Conservation (phyloP, 345 rosid species). For the Xanthoceras sorbifolium region DNA sequence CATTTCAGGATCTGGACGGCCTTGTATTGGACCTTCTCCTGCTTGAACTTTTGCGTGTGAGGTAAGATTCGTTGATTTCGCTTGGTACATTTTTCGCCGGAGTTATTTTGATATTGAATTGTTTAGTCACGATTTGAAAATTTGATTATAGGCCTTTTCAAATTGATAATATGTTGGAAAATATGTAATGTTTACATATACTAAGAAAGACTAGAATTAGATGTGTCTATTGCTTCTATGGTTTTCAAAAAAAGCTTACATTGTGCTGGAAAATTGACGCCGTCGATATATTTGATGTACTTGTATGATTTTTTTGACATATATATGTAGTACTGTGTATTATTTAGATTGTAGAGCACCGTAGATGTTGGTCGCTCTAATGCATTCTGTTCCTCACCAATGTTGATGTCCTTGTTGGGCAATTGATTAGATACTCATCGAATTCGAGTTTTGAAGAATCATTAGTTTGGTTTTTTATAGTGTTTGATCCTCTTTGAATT, state of each 20-base stretch:
- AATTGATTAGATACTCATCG: neutral
- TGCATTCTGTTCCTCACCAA: neutral
- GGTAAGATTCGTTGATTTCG: constrained; percentile 4
- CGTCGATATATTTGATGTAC: neutral
- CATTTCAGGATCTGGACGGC: constrained; percentile 1
- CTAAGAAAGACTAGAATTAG: too few relatives aligned
- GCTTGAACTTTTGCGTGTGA: constrained; percentile 26
- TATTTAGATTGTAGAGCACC: neutral
- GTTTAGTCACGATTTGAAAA: neutral
- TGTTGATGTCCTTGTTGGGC: neutral
- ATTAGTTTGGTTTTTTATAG: neutral
- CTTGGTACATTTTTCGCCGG: neutral
- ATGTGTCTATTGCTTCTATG: neutral
- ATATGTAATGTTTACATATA: too few relatives aligned
- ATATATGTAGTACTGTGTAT: neutral
- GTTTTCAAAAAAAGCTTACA: neutral
- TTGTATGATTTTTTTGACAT: neutral
- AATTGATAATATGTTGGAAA: neutral
- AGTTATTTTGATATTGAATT: neutral
- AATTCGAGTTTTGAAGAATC: neutral
- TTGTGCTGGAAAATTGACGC: neutral
- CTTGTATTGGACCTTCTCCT: constrained; percentile 31
- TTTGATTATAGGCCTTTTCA: neutral
- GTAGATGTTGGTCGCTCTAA: neutral
- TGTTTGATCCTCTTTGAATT: neutral